Conservation (phyloP, 345 rosid genomes). For the Ceriops decandra region DNA sequence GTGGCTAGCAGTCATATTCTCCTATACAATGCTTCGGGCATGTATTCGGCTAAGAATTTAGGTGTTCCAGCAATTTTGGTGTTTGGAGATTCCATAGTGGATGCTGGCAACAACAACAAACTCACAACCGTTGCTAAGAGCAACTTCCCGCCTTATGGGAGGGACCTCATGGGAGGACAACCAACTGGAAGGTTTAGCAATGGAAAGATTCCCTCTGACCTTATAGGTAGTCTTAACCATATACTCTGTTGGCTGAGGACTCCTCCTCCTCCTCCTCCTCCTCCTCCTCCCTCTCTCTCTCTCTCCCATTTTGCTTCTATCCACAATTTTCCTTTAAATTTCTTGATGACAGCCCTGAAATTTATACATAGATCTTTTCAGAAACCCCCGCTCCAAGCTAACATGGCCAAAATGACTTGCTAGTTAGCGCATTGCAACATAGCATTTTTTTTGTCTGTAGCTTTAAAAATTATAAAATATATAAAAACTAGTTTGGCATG, state of each 20-base stretch:
- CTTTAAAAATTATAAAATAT: neutral
- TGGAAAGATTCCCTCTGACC: slow-evolving; percentile 51
- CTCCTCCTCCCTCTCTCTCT: too few species aligned
- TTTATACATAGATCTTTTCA: neutral
- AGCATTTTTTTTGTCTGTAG: neutral
- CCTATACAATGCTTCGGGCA: neutral
- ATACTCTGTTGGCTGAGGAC: too few species aligned
- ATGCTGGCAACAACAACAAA: slow-evolving; percentile 56
- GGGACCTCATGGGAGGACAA: slow-evolving; percentile 35
- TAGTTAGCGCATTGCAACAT: too few species aligned
- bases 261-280: too few species aligned
- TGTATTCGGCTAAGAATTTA: slow-evolving; percentile 8
- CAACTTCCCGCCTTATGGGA: slow-evolving; percentile 54
- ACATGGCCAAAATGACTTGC: too few species aligned
- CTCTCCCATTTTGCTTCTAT: too few species aligned
- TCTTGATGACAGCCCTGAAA: neutral
- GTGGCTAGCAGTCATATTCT: neutral
- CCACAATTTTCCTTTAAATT: neutral
- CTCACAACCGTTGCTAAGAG: slow-evolving; percentile 35
- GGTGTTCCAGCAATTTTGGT: slow-evolving; percentile 34
- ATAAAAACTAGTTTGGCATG: neutral
- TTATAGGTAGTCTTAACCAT: slow-evolving; percentile 29
- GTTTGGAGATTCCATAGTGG: slow-evolving; percentile 56
- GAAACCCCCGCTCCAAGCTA: too few species aligned
- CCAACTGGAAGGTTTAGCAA: slow-evolving; percentile 56